phyloP scores from a whole-genome alignment of 176 grass and related monocot genomes.

The Carex kokanica region DNA sequence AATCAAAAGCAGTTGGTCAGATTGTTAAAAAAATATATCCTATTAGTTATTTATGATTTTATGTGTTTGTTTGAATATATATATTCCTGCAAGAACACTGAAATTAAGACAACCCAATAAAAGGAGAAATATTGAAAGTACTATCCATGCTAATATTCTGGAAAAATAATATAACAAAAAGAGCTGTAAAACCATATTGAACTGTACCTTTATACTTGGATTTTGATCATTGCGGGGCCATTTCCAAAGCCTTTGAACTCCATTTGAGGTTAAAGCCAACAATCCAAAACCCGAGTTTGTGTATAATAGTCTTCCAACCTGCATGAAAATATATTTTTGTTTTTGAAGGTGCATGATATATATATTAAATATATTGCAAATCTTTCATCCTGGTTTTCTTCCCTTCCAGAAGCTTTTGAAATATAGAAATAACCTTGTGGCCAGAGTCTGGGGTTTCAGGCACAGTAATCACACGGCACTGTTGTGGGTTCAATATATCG shows the following conservation, averaged over 20 bases:
- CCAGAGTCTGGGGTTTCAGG: conserved; percentile 76
- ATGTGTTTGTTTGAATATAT: neutral
- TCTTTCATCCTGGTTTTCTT: neutral
- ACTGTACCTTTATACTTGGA: conserved; percentile 70
- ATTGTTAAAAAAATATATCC: conserved; percentile 1
- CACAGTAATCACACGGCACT: conserved; percentile 75
- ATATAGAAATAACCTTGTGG: conserved; percentile 54
- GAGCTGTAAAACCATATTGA: neutral
- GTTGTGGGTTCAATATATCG: conserved; percentile 76
- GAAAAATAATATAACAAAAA: conserved; percentile 12
- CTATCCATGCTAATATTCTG: conserved; percentile 15
- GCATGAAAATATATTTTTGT: conserved; percentile 25
- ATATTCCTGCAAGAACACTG: neutral
- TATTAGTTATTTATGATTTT: neutral
- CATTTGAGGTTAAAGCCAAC: conserved; percentile 88
- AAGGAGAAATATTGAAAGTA: neutral
- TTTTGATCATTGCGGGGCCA: conserved; percentile 79
- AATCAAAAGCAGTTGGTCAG: conserved; percentile 20
- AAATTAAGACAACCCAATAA: neutral
- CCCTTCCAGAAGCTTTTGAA: conserved; percentile 15
- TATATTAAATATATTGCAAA: conserved; percentile 8
- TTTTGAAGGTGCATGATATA: neutral
- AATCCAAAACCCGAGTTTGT: conserved; percentile 88
- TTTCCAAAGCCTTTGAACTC: conserved; percentile 88
- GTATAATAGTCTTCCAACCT: conserved; percentile 88